Conservation (phyloP, 108 stramenopile genomes). For the Discostella pseudostelligera region DNA sequence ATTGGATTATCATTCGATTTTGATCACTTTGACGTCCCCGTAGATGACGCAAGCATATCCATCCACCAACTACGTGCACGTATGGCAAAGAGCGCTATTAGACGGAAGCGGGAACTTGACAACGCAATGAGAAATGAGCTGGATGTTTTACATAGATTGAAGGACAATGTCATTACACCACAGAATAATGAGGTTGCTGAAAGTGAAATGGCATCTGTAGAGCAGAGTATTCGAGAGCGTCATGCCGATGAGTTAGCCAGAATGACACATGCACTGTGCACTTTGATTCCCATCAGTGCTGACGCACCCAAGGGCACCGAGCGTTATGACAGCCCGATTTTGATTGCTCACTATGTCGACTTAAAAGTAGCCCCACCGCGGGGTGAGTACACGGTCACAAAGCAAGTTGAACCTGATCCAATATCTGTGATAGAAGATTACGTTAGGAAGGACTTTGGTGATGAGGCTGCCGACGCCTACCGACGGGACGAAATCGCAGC, state of each 20-base stretch:
- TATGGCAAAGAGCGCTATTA: slow-evolving; percentile 81
- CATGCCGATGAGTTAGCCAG: slow-evolving; percentile 15
- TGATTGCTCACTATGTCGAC: slow-evolving; percentile 42
- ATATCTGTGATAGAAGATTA: slow-evolving; percentile 37
- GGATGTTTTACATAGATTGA: slow-evolving; percentile 39
- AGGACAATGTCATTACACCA: slow-evolving; percentile 19
- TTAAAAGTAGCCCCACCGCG: slow-evolving; percentile 17
- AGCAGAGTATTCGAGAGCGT: slow-evolving; percentile 24
- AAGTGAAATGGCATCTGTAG: slow-evolving; percentile 26
- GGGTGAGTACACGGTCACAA: slow-evolving; percentile 24
- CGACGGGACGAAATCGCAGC: slow-evolving; percentile 26
- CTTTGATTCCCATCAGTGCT: slow-evolving; percentile 49
- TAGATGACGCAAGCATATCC: slow-evolving; percentile 45
- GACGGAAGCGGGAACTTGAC: slow-evolving; percentile 47
- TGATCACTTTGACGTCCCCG: slow-evolving; percentile 58
- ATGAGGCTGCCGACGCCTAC: slow-evolving; percentile 41
- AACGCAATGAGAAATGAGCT: slow-evolving; percentile 39
- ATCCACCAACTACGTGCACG: slow-evolving; percentile 68
- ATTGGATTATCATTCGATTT: slow-evolving; percentile 76
- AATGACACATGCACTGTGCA: slow-evolving; percentile 35
- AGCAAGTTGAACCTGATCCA: slow-evolving; percentile 26
- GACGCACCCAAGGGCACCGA: slow-evolving; percentile 35
- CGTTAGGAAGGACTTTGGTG: slow-evolving; percentile 37
- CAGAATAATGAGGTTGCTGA: slow-evolving; percentile 23
- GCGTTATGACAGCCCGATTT: slow-evolving; percentile 32